These are phyloP conservation scores for Sedum album DNA, from an alignment of 164 flowering plant species.

Conservation along the genomic window DNA sequence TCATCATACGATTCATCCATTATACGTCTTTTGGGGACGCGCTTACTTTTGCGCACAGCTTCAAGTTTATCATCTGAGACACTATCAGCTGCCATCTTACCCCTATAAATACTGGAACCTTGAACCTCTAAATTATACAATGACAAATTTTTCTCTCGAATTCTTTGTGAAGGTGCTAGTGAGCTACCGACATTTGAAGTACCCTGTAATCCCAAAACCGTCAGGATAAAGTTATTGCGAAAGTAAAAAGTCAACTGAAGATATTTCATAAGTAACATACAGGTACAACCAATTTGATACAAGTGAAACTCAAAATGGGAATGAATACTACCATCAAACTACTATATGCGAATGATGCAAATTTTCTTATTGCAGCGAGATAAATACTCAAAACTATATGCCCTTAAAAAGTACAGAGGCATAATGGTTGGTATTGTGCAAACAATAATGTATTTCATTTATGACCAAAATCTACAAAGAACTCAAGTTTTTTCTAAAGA, in stretches of 20 bases:
- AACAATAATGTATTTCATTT: background rate
- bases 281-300: background rate
- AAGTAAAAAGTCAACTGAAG: background rate
- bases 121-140: constrained; percentile 6
- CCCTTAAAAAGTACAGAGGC: no score
- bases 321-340: no score
- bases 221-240: background rate
- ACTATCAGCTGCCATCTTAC: constrained; percentile 16
- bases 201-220: constrained; percentile 24
- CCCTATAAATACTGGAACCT: constrained; percentile 16
- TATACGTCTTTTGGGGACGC: constrained; percentile 50
- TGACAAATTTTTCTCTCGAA: constrained; percentile 16
- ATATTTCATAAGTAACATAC: background rate
- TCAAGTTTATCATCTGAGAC: constrained; percentile 29
- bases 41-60: constrained; percentile 61
- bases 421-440: no score
- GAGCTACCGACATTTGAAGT: constrained; percentile 33
- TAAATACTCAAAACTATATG: no score
- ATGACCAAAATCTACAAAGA: background rate
- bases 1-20: constrained; percentile 44
- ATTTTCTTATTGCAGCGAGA: no score
- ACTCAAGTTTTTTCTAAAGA: no score
- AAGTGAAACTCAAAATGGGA: no score
- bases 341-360: no score
- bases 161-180: constrained; percentile 16